Evolutionary conservation across 495 filamentous ascomycete species (phyloP).

Genomic region (Penicillium samsonianum): DNA sequence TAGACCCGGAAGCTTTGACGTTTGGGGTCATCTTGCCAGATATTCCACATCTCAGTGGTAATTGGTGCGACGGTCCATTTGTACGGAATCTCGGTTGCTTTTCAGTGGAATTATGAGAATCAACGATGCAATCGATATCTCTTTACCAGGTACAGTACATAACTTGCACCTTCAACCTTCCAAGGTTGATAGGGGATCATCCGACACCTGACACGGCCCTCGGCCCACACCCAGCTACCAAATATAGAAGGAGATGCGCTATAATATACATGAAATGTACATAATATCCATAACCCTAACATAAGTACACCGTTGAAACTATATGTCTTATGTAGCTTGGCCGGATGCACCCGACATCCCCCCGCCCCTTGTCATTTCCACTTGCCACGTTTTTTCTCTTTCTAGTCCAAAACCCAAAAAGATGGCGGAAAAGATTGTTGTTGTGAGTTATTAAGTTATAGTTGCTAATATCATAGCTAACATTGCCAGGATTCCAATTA

Average conservation of each 20-base stretch:
- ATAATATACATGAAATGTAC: neutral
- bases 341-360: neutral
- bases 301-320: neutral
- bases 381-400: neutral
- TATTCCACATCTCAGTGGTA: constrained; percentile 50
- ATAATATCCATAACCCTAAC: neutral
- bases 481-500: neutral
- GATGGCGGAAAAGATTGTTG: neutral
- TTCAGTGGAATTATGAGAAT: constrained; percentile 26
- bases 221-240: neutral
- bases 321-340: neutral
- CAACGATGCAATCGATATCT: neutral
- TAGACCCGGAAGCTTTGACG: constrained; percentile 46
- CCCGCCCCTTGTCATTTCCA: neutral
- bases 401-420: no score
- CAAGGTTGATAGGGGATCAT: neutral
- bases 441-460: neutral
- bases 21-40: constrained; percentile 46
- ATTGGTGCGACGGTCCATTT: constrained; percentile 42
- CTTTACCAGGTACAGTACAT: no score
- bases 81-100: constrained; percentile 42
- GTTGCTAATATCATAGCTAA: neutral
- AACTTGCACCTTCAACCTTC: neutral
- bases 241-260: neutral
- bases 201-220: neutral